Percentiles rank a stretch among this genome's conserved stretches.
Conservation (phyloP, 768 basidiomycete species). For the Termitomyces titanicus region DNA sequence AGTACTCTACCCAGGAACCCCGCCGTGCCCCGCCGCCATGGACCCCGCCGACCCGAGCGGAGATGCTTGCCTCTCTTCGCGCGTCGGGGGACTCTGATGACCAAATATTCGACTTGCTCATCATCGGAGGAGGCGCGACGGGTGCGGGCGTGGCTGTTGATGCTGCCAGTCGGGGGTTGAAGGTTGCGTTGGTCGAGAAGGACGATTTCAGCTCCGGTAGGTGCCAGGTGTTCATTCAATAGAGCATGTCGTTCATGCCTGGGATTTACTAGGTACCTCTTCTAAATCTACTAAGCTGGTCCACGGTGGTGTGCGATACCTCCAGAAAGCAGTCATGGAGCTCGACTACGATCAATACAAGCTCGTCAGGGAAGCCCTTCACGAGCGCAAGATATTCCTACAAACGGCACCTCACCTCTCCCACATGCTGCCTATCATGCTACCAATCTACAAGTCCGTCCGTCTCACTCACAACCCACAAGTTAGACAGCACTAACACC, state of each 20-base stretch:
- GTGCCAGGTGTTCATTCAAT: constrained; percentile 14
- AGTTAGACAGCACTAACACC: background rate
- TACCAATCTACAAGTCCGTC: constrained; percentile 88
- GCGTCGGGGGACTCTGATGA: constrained; percentile 38
- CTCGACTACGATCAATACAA: constrained; percentile 97
- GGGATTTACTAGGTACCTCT: constrained; percentile 69
- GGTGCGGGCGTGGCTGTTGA: constrained; percentile 97
- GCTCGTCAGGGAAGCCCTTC: constrained; percentile 91
- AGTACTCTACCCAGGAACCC: constrained; percentile 62
- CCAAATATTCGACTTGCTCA: constrained; percentile 73
- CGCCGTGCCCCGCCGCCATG: constrained; percentile 76
- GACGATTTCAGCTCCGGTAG: constrained; percentile 88
- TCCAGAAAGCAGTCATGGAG: constrained; percentile 95
- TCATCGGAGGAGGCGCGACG: constrained; percentile 94
- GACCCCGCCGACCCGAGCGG: constrained; percentile 53
- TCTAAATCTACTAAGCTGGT: constrained; percentile 98
- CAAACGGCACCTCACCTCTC: constrained; percentile 95
- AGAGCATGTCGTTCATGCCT: background rate
- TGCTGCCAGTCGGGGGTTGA: constrained; percentile 87
- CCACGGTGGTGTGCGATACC: constrained; percentile 95
- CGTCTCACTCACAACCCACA: constrained; percentile 14
- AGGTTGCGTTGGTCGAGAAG: constrained; percentile 89
- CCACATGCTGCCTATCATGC: constrained; percentile 93
- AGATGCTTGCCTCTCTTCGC: constrained; percentile 60
- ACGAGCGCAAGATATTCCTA: constrained; percentile 90